Evolutionary conservation across 495 filamentous ascomycete genomes (phyloP), one percentile per base, ranked within the genome.

Genomic region (Penicillium lagena): DNA sequence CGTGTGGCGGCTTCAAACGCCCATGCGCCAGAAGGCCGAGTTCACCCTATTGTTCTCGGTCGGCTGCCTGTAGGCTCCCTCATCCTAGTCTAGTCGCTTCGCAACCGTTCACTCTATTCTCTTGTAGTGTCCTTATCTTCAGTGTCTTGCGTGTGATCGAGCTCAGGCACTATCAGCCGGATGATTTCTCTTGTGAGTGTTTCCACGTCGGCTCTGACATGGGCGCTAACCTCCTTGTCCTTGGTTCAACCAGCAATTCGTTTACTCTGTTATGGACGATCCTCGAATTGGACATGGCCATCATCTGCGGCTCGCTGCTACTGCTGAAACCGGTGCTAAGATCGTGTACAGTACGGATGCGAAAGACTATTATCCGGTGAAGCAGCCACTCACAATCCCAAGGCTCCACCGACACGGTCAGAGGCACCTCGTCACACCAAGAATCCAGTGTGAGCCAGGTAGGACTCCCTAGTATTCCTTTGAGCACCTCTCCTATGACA

Each of bases 241-340:
- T 6, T 22, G 3, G 22, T 40, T 36, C 29, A 62, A 56, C 12
- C 2, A 45, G 41, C 38, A 51, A 48, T 46, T 61, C 70, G 1
- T 56, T 66, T n/a, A 63, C 64, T 5, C 64, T 70, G 0, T 66
- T 68, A 40, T 80, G 75, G 75, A 71, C 71, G 7, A 61, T 68
- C n/a, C 58, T 71, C 33, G 76, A 80, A 51, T 51, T 77, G 8
- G 67, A 69, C 54, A 63, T 71, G 6, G 74, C 70, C 29, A 75
- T 78, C 15, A 67, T 68, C 28, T 78, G 72, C 43, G 64, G 64
- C 15, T 77, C 66, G 30, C 56, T 78, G 1, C 61, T 72, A 4
- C 52, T 70, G 39, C 46, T 68, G 51, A 48, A 57, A 41, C 41
- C 60, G 1, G 35, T 63, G 1, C 33, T 59, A 42, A 40, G 48